phyloP scores from a whole-genome alignment of 176 grass and related monocot genomes.

The Neostapfia colusana region DNA sequence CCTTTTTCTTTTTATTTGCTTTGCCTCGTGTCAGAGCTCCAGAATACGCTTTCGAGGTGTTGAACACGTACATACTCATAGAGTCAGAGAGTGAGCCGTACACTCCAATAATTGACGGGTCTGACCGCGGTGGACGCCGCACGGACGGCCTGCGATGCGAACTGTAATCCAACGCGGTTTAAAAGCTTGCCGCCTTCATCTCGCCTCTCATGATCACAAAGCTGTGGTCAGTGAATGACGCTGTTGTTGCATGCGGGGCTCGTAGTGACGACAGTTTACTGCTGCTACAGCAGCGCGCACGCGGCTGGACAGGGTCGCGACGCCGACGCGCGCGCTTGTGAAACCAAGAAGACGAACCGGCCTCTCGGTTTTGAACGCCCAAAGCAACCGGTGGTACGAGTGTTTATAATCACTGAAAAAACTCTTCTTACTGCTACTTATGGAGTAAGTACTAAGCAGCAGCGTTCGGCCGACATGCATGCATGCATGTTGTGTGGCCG shows the following conservation, averaged over 20 bases:
- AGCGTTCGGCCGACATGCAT: constrained; percentile 4
- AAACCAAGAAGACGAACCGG: background rate
- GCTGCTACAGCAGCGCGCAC: too few relatives aligned
- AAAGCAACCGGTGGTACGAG: background rate
- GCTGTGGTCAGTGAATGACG: background rate
- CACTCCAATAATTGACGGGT: background rate
- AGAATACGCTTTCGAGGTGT: background rate
- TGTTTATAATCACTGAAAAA: too few relatives aligned
- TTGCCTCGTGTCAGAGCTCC: background rate
- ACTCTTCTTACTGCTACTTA: background rate
- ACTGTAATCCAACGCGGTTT: background rate
- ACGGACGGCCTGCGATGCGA: background rate
- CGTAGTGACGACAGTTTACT: background rate
- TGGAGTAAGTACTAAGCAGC: too few relatives aligned
- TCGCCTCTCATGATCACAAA: background rate
- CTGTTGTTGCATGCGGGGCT: background rate
- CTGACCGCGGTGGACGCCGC: background rate
- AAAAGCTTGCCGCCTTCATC: background rate
- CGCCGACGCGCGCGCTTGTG: background rate
- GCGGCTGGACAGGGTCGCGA: background rate
- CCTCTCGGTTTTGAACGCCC: background rate
- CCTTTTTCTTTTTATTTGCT: background rate
- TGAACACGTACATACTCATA: background rate
- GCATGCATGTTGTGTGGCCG: background rate
- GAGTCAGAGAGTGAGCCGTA: background rate